Conservation (phyloP, 2,329 filamentous ascomycete genomes). For the Exophiala sp. region DNA sequence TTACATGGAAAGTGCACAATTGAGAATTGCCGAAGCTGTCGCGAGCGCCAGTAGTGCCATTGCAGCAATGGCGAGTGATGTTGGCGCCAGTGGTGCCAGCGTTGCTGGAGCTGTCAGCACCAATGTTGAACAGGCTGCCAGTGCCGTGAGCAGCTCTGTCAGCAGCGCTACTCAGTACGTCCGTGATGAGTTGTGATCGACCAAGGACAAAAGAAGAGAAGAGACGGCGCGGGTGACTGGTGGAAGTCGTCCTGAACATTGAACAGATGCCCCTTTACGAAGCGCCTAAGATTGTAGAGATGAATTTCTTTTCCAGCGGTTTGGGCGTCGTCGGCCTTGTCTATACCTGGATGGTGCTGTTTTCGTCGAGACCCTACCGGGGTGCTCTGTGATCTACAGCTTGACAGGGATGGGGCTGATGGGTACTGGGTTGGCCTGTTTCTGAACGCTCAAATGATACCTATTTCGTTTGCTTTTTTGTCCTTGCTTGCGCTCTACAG, state of each 20-base stretch:
- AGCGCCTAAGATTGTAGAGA: background rate
- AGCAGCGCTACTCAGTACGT: conserved; percentile 42
- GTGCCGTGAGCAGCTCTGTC: conserved; percentile 42
- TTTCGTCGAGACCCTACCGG: no score
- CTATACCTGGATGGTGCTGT: background rate
- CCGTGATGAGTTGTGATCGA: conserved; percentile 52
- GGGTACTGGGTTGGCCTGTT: background rate
- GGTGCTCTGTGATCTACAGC: no score
- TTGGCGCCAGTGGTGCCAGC: conserved; percentile 28
- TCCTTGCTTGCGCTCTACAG: background rate
- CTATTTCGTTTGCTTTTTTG: background rate
- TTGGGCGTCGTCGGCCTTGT: background rate
- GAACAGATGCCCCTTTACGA: background rate
- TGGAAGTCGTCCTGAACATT: background rate
- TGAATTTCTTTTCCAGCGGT: background rate
- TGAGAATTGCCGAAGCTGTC: conserved; percentile 32
- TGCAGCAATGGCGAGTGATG: conserved; percentile 33
- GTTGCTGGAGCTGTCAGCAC: conserved; percentile 39
- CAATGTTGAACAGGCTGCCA: conserved; percentile 47
- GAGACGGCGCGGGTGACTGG: background rate
- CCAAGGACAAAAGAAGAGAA: background rate
- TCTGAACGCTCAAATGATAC: background rate
- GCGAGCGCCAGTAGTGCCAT: conserved; percentile 37
- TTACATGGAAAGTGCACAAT: conserved; percentile 34
- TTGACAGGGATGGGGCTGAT: background rate